These are phyloP conservation scores for Orbilia blumenaviensis DNA, from an alignment of 2,329 filamentous ascomycete genomes.

Conservation along the genomic window DNA sequence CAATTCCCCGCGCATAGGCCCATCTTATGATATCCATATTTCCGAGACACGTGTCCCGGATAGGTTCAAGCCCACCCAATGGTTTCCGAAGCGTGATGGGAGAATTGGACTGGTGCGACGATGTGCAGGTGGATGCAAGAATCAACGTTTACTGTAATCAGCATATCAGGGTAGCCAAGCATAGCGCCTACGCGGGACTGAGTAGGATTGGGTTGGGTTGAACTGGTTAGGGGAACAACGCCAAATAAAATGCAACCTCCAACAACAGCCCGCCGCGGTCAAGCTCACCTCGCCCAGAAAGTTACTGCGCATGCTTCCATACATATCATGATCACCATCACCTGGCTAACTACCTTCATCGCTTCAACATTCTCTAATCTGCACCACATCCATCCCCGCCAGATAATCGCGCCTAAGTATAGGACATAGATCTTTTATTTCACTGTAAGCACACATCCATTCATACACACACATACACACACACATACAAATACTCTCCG, in stretches of 20 bases:
- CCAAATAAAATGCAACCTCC: conserved; percentile 26
- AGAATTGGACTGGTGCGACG: too few relatives aligned
- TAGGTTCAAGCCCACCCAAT: too few relatives aligned
- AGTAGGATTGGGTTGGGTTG: not conserved
- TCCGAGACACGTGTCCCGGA: not conserved
- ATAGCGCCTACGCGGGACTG: too few relatives aligned
- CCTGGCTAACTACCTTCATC: not conserved
- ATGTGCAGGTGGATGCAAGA: too few relatives aligned
- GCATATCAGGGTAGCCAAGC: too few relatives aligned
- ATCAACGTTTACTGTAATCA: too few relatives aligned
- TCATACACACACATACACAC: too few relatives aligned
- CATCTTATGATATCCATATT: conserved; percentile 27
- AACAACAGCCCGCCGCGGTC: conserved; percentile 8
- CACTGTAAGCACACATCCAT: too few relatives aligned
- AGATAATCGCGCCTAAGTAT: not conserved
- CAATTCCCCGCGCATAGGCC: not conserved
- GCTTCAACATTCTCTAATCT: too few relatives aligned
- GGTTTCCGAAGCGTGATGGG: too few relatives aligned
- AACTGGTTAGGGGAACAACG: not conserved
- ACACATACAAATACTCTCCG: too few relatives aligned
- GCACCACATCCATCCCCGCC: not conserved
- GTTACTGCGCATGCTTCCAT: not conserved
- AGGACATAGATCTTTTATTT: not conserved
- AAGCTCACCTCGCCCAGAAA: not conserved
- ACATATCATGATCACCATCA: not conserved